These are phyloP conservation scores for Trichoderma breve DNA, from an alignment of 2,329 filamentous ascomycete species.

Conservation along the genomic window DNA sequence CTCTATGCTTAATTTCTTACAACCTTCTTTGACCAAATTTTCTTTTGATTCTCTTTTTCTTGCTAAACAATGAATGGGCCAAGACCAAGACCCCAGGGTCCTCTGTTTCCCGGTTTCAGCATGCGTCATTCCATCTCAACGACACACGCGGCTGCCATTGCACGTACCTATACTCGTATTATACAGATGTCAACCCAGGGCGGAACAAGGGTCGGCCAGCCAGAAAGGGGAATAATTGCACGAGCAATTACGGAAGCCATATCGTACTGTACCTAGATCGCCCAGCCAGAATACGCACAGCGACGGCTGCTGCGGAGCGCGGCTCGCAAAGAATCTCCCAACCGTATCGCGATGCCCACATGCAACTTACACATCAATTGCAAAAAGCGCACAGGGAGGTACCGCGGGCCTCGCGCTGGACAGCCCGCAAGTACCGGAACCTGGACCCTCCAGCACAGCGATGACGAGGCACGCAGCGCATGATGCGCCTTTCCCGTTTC, in stretches of 20 bases:
- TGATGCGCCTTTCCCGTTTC: constrained; percentile 18
- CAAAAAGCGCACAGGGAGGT: not conserved
- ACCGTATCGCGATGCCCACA: not conserved
- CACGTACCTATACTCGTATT: not conserved
- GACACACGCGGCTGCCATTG: not conserved
- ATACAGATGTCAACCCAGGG: not conserved
- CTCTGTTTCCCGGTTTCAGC: not conserved
- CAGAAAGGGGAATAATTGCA: not conserved
- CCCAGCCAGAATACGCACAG: not conserved
- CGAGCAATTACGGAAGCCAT: not conserved
- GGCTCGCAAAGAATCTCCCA: not conserved
- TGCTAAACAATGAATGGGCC: not conserved
- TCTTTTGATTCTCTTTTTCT: not conserved
- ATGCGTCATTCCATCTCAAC: not conserved
- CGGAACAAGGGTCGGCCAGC: not conserved
- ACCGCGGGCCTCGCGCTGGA: constrained; percentile 18
- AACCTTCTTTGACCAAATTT: not conserved
- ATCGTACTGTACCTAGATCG: not conserved
- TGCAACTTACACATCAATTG: not conserved
- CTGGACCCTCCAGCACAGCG: constrained; percentile 22
- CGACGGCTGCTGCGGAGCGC: not conserved
- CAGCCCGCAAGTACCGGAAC: constrained; percentile 23
- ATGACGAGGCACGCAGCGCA: constrained; percentile 40
- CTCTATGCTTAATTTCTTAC: not conserved
- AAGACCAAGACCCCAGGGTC: not conserved